Conservation (phyloP, 495 filamentous ascomycete genomes). For the Cairneyella variabilis region DNA sequence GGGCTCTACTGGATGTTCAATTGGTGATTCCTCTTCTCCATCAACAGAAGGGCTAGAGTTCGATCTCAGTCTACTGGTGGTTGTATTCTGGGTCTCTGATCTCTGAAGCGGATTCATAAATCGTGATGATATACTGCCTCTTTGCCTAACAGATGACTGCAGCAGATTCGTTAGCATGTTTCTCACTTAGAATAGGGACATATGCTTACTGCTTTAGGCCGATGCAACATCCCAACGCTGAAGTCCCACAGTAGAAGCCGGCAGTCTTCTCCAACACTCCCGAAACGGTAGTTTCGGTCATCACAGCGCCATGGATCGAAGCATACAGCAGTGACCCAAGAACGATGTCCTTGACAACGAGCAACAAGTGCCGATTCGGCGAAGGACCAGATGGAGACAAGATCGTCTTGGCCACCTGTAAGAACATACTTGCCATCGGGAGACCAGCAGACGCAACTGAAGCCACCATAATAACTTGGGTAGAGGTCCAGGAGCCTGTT, state of each 20-base stretch:
- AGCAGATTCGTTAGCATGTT: conserved; percentile 3
- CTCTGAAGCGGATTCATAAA: conserved; percentile 40
- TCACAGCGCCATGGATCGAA: conserved; percentile 98
- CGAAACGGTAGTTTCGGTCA: conserved; percentile 89
- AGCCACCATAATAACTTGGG: conserved; percentile 86
- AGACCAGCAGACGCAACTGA: conserved; percentile 94
- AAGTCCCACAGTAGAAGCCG: conserved; percentile 94
- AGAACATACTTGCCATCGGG: conserved; percentile 95
- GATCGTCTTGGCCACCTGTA: conserved; percentile 92
- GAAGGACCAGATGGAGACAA: conserved; percentile 91
- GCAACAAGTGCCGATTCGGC: conserved; percentile 81
- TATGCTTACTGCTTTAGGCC: conserved; percentile 70
- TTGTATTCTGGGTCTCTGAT: conserved; percentile 46
- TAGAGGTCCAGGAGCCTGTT: conserved; percentile 76
- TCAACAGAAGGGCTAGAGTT: conserved; percentile 55
- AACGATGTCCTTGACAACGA: conserved; percentile 89
- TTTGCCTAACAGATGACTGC: conserved; percentile 50
- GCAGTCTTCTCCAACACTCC: conserved; percentile 93
- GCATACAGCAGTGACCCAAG: conserved; percentile 88
- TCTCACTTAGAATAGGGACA: not conserved
- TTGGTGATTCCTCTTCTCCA: conserved; percentile 37
- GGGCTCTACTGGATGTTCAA: conserved; percentile 77
- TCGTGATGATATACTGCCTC: conserved; percentile 57
- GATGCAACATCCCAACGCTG: conserved; percentile 89
- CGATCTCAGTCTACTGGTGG: conserved; percentile 57